Evolutionary conservation across 2,329 filamentous ascomycete genomes (phyloP).

Genomic region (Delphinella strobiligena): DNA sequence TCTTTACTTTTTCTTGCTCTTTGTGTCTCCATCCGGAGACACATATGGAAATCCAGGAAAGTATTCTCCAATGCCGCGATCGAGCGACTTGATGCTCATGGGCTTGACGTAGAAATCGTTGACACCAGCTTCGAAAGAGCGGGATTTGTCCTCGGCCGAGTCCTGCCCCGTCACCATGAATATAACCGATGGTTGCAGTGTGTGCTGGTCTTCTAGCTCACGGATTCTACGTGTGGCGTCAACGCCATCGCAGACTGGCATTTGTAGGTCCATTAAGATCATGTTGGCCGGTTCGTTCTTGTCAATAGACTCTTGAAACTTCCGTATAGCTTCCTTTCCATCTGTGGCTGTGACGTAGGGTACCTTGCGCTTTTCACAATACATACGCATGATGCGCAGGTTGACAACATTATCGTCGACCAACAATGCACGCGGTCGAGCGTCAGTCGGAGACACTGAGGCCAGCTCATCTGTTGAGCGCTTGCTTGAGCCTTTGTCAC

Average conservation of each 20-base stretch:
- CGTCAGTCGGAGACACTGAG: not conserved
- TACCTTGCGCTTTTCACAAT: slow-evolving; percentile 32
- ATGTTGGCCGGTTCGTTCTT: slow-evolving; percentile 25
- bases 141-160: slow-evolving; percentile 21
- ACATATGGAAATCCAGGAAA: slow-evolving; percentile 2
- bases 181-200: slow-evolving; percentile 22
- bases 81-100: slow-evolving; percentile 19
- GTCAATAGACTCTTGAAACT: slow-evolving; percentile 16
- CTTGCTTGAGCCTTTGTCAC: not conserved
- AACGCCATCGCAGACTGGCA: slow-evolving; percentile 33
- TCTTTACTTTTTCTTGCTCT: too few species aligned
- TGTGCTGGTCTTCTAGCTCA: slow-evolving; percentile 22
- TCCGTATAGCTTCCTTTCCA: slow-evolving; percentile 32
- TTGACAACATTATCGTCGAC: slow-evolving; percentile 40
- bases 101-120: slow-evolving; percentile 28
- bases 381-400: slow-evolving; percentile 36
- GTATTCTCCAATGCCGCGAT: slow-evolving; percentile 9
- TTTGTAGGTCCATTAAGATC: slow-evolving; percentile 33
- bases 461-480: not conserved
- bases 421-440: slow-evolving; percentile 23
- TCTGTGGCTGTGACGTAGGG: slow-evolving; percentile 32
- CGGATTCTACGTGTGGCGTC: slow-evolving; percentile 28
- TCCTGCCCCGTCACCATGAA: slow-evolving; percentile 27
- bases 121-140: slow-evolving; percentile 23
- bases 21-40: too few species aligned